Base-by-base conservation (phyloP, 139 green algal species). In the Chlamydomonas incerta region DNA sequence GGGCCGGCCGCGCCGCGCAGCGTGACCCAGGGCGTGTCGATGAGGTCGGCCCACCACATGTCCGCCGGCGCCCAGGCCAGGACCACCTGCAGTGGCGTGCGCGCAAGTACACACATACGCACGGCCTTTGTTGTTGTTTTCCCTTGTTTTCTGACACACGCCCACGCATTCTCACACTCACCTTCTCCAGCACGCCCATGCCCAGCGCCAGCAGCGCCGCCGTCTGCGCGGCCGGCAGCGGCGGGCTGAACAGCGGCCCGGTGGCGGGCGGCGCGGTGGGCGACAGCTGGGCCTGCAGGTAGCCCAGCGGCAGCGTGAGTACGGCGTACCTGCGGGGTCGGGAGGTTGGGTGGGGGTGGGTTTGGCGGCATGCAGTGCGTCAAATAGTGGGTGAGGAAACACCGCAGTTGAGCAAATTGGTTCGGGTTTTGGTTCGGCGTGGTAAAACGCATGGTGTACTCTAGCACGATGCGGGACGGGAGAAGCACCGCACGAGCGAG, bases 231-330 rank as follows among this genome's bases (percentile, higher is more conserved):
- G 31, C 15, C 18, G 26, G 8, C n/a, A 81, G 52, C 31, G 73
- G 15, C 17, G 73, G 73, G 2, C 34, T 69, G 73, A 81, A 81
- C 6, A 81, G 73, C 8, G n/a, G 14, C 41, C 41, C 41, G 41
- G 41, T 13, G 41, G 41, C 6, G 6, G 41, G 41, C 41, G 41
- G 41, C 14, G 26, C 26, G 68, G 68, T 20, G 55, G 52, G 6
- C 11, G 50, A 68, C 73, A 81, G n/a, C 33, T 81, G n/a, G 73
- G 73, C 72, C 72, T 80, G 46, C 55, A 81, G 24, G 50, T 81
- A 81, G 31, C 73, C 73, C 73, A 81, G 73, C 55, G 73, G 73
- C 73, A 81, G 52, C 17, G 73, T 81, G 31, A 50, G 26, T 55
- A 81, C 57, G 23, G 70, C 73, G 33, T 37, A 35, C 73, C 52